Evolutionary conservation across 305 asterid species (phyloP).

Genomic region (Solanum hybrid): DNA sequence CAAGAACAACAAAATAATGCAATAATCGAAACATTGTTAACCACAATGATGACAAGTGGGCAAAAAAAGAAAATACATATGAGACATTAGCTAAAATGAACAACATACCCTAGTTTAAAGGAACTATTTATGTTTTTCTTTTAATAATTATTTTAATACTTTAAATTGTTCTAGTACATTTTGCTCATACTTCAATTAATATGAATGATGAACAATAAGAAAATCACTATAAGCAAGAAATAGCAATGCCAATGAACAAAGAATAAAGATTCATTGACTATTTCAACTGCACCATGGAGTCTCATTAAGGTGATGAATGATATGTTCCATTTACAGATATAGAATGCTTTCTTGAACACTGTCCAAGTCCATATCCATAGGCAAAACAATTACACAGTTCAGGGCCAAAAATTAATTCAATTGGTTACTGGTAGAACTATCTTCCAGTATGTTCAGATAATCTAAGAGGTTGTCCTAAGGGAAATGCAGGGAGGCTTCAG

Average conservation of each 20-base stretch:
- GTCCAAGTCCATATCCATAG: not conserved
- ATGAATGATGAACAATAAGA: not conserved
- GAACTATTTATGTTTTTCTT: not conserved
- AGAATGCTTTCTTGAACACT: not conserved
- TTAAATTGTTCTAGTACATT: not conserved
- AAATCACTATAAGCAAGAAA: not conserved
- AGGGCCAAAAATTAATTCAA: not conserved
- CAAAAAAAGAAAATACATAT: too few relatives aligned
- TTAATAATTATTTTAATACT: not conserved
- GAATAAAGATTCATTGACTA: not conserved
- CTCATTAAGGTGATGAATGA: not conserved
- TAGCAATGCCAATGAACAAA: not conserved
- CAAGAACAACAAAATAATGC: not conserved
- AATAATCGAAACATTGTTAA: not conserved
- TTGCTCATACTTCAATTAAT: not conserved
- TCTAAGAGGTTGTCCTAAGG: not conserved
- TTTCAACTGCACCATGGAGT: not conserved
- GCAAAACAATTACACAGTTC: not conserved
- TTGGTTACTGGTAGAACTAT: not conserved
- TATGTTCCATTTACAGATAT: not conserved
- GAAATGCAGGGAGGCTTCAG: not conserved
- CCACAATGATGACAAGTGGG: not conserved
- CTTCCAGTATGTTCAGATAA: not conserved
- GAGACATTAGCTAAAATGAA: not conserved
- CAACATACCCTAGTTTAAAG: not conserved